Evolutionary conservation across 2,329 filamentous ascomycete species (phyloP).

Genomic region (Cercospora beticola): DNA sequence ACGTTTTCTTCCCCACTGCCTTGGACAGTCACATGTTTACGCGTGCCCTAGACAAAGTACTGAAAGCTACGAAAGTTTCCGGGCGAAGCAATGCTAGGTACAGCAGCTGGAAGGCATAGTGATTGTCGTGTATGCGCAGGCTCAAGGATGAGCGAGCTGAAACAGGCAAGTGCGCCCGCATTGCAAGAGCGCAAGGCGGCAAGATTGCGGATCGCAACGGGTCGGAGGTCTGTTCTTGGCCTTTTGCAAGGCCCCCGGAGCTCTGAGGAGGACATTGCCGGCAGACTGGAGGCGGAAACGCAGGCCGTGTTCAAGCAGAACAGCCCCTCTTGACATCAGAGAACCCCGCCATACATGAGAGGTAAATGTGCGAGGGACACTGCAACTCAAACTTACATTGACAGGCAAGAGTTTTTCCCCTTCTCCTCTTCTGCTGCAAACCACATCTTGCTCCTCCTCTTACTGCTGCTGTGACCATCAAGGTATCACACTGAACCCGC

Average conservation of each 20-base stretch:
- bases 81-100: not conserved
- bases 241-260: slow-evolving; percentile 3
- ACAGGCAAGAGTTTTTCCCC: slow-evolving; percentile 7
- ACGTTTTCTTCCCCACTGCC: not conserved
- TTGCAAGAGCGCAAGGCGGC: slow-evolving; percentile 6
- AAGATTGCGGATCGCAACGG: slow-evolving; percentile 13
- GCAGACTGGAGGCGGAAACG: slow-evolving; percentile 6
- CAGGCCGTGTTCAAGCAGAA: not conserved
- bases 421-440: slow-evolving; percentile 4
- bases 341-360: slow-evolving; percentile 7
- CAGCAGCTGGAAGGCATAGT: not conserved
- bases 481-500: slow-evolving; percentile 7
- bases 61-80: slow-evolving; percentile 3
- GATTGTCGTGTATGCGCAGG: not conserved
- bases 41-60: not conserved
- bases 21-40: not conserved
- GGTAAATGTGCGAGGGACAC: slow-evolving; percentile 7
- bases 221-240: slow-evolving; percentile 6
- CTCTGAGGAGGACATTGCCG: not conserved
- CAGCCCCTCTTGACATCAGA: slow-evolving; percentile 12
- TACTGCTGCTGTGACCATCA: slow-evolving; percentile 10
- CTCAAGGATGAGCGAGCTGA: not conserved
- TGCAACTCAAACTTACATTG: slow-evolving; percentile 15
- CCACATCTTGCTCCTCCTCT: slow-evolving; percentile 1
- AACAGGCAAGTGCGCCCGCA: slow-evolving; percentile 15